Conservation (phyloP, 306 rosid genomes). For the Trifolium dubium region DNA sequence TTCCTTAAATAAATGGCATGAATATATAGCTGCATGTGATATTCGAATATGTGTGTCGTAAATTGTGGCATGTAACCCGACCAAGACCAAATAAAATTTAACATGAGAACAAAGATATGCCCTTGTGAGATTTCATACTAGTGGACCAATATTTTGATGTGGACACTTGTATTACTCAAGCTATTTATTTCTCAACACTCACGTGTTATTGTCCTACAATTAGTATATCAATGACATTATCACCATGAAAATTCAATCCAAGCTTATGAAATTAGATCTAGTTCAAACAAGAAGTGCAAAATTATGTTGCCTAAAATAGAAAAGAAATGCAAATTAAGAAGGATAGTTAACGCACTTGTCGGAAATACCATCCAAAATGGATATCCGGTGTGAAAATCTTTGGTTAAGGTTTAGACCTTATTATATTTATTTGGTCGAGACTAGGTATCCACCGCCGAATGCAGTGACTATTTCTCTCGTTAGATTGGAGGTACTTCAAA, state of each 20-base stretch:
- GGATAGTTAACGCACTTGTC: conserved; percentile 12
- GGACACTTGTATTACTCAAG: conserved; percentile 33
- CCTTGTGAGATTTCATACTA: conserved; percentile 37
- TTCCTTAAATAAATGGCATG: conserved; percentile 8
- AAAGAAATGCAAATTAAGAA: conserved; percentile 16
- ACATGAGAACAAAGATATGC: conserved; percentile 39
- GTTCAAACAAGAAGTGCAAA: conserved; percentile 9
- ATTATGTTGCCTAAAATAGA: background rate
- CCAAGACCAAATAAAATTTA: conserved; percentile 34
- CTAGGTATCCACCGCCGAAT: too few species aligned
- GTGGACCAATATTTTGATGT: conserved; percentile 35
- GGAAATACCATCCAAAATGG: conserved; percentile 36
- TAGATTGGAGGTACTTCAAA: too few species aligned
- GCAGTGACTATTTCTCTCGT: too few species aligned
- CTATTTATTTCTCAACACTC: conserved; percentile 25
- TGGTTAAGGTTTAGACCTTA: too few species aligned
- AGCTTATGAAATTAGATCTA: conserved; percentile 16
- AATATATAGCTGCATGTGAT: conserved; percentile 41
- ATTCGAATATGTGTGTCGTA: conserved; percentile 36
- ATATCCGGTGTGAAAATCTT: conserved; percentile 33
- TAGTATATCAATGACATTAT: conserved; percentile 14
- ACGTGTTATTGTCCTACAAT: conserved; percentile 16
- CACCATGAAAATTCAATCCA: background rate
- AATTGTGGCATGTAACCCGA: conserved; percentile 26
- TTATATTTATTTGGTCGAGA: too few species aligned